Evolutionary conservation across 2,329 filamentous ascomycete species (phyloP), one percentile per base, ranked within the genome.

Genomic region (Cladosporium sp.): DNA sequence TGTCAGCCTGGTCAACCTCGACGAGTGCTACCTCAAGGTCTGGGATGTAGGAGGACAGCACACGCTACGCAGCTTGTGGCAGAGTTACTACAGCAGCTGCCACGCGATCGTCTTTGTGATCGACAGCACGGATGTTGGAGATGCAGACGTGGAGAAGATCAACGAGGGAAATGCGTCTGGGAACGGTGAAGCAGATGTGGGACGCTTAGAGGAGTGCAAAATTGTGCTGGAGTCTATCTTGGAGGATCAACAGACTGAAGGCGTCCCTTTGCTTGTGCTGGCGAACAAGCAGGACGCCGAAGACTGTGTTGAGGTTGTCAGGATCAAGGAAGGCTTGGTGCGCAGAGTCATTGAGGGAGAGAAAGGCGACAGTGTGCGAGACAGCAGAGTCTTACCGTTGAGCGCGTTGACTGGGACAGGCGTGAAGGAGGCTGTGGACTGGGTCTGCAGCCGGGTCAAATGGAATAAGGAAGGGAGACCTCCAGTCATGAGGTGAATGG

Each of bases 41-140:
- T 98, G 95, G 95, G 95, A 99, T 76, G 92, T 99, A 0, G 95
- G 95, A 69, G 95, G 95, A 7, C 95, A 99, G 79, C 88, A 95
- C 75, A 90, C 87, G 30, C 86, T 99, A 75, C 89, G 95, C 68
- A 90, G 90, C 69, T 87, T 98, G 34, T 99, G 95, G 95, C 92
- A 97, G 78, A 92, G 89, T 78, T 99, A 99, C 82, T 99, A 97
- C 83, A 85, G 88, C 59, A 91, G 88, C 77, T 96, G 93, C 74
- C 95, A 99, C 78, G 95, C 95, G 70, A 97, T 99, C 74, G 92
- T 99, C 69, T 99, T 98, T 79, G 93, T 99, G 67, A 92, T 99
- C 74, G 95, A 99, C 80, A 94, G 90, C 77, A 92, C 92, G 51
- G 95, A 99, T 76, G 89, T 98, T 63, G 92, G 93, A 10, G 91